Percentiles rank a stretch among this genome's conserved stretches.
phyloP scores from a whole-genome alignment of 441 rosid species.

The Cnidoscolus chayamansa region DNA sequence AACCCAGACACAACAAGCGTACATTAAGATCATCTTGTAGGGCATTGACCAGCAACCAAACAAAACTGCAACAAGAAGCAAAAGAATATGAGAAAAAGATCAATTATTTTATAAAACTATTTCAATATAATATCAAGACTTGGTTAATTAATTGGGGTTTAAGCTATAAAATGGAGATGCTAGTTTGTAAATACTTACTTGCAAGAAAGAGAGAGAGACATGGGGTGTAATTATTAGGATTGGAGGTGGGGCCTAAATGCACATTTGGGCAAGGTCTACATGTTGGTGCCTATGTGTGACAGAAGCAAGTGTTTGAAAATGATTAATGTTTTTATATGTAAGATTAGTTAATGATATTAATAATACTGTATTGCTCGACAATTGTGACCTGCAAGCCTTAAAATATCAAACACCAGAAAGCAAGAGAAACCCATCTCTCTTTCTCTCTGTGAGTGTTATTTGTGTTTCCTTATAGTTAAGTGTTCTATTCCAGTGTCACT shows the following conservation, averaged over 20 bases:
- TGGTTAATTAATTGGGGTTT: background rate
- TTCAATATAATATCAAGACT: background rate
- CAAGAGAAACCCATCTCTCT: background rate
- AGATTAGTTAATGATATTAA: slow-evolving; percentile 30
- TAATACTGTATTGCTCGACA: slow-evolving; percentile 39
- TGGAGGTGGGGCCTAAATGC: slow-evolving; percentile 39
- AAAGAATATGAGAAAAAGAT: background rate
- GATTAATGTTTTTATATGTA: slow-evolving; percentile 29
- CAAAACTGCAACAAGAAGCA: background rate
- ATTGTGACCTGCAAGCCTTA: slow-evolving; percentile 38
- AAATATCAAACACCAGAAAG: slow-evolving; percentile 18
- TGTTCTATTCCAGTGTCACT: slow-evolving; percentile 38
- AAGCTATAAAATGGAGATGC: background rate
- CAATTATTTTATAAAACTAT: background rate
- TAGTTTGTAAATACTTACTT: background rate
- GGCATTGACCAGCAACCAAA: slow-evolving; percentile 22
- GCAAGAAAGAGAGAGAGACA: background rate
- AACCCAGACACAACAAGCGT: slow-evolving; percentile 23
- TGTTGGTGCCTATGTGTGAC: slow-evolving; percentile 49
- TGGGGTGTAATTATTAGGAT: slow-evolving; percentile 34
- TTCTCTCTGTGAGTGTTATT: background rate
- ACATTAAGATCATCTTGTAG: slow-evolving; percentile 25
- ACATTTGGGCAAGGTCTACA: slow-evolving; percentile 45
- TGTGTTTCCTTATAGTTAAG: slow-evolving; percentile 21
- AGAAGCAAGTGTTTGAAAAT: slow-evolving; percentile 36